These are phyloP conservation scores for Gilbertella persicaria DNA, from an alignment of 371 early-diverging fungal species.

Conservation along the genomic window DNA sequence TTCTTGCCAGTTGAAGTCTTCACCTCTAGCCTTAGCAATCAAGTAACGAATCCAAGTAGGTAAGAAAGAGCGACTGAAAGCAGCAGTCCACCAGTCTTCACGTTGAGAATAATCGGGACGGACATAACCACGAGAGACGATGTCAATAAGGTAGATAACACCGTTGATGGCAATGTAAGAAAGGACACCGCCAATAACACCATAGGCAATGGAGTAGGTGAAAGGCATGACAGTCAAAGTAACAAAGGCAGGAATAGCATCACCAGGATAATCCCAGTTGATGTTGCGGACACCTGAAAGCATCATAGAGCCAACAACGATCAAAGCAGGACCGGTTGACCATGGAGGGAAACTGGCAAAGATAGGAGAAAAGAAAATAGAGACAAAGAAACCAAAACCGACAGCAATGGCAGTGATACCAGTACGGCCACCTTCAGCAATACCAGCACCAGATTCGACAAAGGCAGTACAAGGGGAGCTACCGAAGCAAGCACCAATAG, in stretches of 20 bases:
- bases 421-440: conserved; percentile 80
- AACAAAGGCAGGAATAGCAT: conserved; percentile 77
- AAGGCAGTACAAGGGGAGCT: conserved; percentile 77
- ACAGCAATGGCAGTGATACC: conserved; percentile 72
- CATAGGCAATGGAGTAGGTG: conserved; percentile 74
- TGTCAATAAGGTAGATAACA: conserved; percentile 46
- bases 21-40: conserved; percentile 30
- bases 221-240: conserved; percentile 78
- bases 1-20: conserved; percentile 33
- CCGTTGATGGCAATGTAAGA: conserved; percentile 64
- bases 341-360: conserved; percentile 85
- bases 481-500: conserved; percentile 71
- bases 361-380: conserved; percentile 81
- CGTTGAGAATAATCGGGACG: conserved; percentile 48
- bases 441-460: conserved; percentile 80
- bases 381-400: conserved; percentile 71
- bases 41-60: conserved; percentile 45
- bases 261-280: conserved; percentile 78
- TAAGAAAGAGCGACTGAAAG: conserved; percentile 32
- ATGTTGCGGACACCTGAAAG: conserved; percentile 64
- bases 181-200: conserved; percentile 66
- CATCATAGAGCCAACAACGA: conserved; percentile 85
- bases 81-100: conserved; percentile 52
- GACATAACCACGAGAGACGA: conserved; percentile 52
- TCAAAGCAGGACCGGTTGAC: conserved; percentile 81